Evolutionary conservation across 768 basidiomycete species (phyloP).

Genomic region (Amanita phalloides): DNA sequence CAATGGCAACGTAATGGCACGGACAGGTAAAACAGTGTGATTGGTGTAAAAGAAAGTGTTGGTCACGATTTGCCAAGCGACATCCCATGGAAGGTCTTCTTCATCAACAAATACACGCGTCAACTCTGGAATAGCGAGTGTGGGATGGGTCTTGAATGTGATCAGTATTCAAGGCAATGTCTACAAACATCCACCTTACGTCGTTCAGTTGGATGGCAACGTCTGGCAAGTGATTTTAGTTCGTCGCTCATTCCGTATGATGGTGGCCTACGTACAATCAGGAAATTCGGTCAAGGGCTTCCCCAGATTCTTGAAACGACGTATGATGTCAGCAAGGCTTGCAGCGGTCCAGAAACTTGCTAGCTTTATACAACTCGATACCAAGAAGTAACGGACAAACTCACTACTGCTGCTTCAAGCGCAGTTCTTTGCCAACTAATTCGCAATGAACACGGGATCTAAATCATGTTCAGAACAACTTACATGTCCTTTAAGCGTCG

Average conservation of each 20-base stretch:
- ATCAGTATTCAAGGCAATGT: background rate
- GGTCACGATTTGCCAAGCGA: slow-evolving; percentile 82
- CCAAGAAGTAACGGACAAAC: slow-evolving; percentile 8
- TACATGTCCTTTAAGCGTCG: slow-evolving; percentile 28
- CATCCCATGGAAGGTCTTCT: slow-evolving; percentile 75
- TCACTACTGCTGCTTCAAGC: slow-evolving; percentile 90
- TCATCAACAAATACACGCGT: slow-evolving; percentile 91
- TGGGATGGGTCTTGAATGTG: slow-evolving; percentile 72
- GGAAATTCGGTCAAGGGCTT: slow-evolving; percentile 75
- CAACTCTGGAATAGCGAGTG: slow-evolving; percentile 88
- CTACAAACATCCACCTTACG: slow-evolving; percentile 28
- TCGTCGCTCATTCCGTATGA: background rate
- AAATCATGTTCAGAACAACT: slow-evolving; percentile 8
- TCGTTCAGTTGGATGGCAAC: slow-evolving; percentile 95
- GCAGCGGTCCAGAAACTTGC: slow-evolving; percentile 80
- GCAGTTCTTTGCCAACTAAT: slow-evolving; percentile 74
- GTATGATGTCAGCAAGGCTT: slow-evolving; percentile 78
- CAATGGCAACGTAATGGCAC: slow-evolving; percentile 14
- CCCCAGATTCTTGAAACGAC: slow-evolving; percentile 86
- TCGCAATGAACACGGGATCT: background rate
- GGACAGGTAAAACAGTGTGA: slow-evolving; percentile 82
- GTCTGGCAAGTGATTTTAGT: slow-evolving; percentile 27
- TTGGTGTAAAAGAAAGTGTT: slow-evolving; percentile 95
- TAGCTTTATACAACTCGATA: background rate
- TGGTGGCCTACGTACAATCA: slow-evolving; percentile 46